Evolutionary conservation across 2,329 filamentous ascomycete genomes (phyloP).

Genomic region (Neoarthrinium moseri): DNA sequence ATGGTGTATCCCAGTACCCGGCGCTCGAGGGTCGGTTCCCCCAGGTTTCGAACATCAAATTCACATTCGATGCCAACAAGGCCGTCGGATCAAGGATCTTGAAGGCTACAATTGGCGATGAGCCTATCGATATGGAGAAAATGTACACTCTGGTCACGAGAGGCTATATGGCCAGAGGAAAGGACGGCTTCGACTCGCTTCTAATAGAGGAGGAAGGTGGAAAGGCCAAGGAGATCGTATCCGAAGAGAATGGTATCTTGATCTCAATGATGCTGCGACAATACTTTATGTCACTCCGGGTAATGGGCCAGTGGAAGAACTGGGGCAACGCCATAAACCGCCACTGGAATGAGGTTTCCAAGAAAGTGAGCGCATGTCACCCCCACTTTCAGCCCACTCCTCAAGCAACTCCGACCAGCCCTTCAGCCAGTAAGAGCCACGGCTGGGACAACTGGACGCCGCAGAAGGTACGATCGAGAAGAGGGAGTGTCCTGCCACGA

Average conservation of each 20-base stretch:
- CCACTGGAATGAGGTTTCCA: slow-evolving; percentile 68
- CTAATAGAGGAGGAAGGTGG: slow-evolving; percentile 77
- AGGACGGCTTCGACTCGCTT: slow-evolving; percentile 78
- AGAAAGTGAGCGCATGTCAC: slow-evolving; percentile 54
- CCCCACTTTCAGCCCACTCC: slow-evolving; percentile 39
- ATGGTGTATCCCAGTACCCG: slow-evolving; percentile 76
- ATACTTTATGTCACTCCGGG: slow-evolving; percentile 85
- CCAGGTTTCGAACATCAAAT: slow-evolving; percentile 81
- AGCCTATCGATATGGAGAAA: slow-evolving; percentile 59
- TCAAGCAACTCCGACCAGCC: slow-evolving; percentile 15
- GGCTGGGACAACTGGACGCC: slow-evolving; percentile 39
- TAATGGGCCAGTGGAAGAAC: slow-evolving; percentile 75
- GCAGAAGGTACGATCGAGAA: slow-evolving; percentile 32
- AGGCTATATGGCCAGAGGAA: slow-evolving; percentile 86
- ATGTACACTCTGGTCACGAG: slow-evolving; percentile 75
- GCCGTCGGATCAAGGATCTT: slow-evolving; percentile 62
- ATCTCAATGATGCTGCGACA: slow-evolving; percentile 85
- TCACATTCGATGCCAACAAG: slow-evolving; percentile 66
- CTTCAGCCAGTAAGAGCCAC: slow-evolving; percentile 11
- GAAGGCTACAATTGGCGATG: slow-evolving; percentile 58
- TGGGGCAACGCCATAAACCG: slow-evolving; percentile 61
- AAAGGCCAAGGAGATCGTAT: slow-evolving; percentile 72
- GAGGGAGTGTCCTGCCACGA: slow-evolving; percentile 26
- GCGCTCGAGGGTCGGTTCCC: slow-evolving; percentile 83
- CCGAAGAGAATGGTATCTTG: slow-evolving; percentile 83